Percentiles rank a stretch among this genome's conserved stretches.
Evolutionary conservation across 2,329 filamentous ascomycete genomes (phyloP).

Genomic region (Arthrobotrys pseudoclavata): DNA sequence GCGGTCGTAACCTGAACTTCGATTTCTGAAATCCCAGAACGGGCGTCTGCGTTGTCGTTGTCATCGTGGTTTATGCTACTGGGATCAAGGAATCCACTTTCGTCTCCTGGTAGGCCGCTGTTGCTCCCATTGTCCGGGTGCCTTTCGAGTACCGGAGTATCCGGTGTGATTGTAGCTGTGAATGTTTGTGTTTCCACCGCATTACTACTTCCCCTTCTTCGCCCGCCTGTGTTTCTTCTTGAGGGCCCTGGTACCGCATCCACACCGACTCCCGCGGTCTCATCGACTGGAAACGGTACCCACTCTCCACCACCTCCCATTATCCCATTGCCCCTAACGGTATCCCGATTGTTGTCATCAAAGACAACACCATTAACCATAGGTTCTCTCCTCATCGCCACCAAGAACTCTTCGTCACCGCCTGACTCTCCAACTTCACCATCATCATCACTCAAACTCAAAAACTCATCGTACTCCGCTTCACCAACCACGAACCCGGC

Average conservation of each 20-base stretch:
- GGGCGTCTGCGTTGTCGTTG: conserved; percentile 44
- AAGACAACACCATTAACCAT: conserved; percentile 24
- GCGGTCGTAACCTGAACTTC: conserved; percentile 59
- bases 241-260: conserved; percentile 33
- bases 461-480: conserved; percentile 56
- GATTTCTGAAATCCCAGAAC: conserved; percentile 59
- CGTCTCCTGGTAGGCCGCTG: conserved; percentile 35
- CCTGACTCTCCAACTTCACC: conserved; percentile 49
- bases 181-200: conserved; percentile 56
- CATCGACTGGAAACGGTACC: conserved; percentile 45
- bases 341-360: conserved; percentile 7
- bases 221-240: conserved; percentile 7
- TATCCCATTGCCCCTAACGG: conserved; percentile 16
- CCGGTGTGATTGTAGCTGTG: conserved; percentile 53
- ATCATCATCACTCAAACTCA: conserved; percentile 46
- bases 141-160: conserved; percentile 49
- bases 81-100: conserved; percentile 49
- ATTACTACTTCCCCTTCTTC: conserved; percentile 26
- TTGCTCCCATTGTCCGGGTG: conserved; percentile 43
- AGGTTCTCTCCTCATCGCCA: conserved; percentile 21
- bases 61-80: conserved; percentile 35
- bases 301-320: conserved; percentile 28
- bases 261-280: conserved; percentile 26
- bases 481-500: conserved; percentile 54
- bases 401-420: conserved; percentile 38